Conservation (phyloP, 331 rosid species). For the Phaseolus coccineus region DNA sequence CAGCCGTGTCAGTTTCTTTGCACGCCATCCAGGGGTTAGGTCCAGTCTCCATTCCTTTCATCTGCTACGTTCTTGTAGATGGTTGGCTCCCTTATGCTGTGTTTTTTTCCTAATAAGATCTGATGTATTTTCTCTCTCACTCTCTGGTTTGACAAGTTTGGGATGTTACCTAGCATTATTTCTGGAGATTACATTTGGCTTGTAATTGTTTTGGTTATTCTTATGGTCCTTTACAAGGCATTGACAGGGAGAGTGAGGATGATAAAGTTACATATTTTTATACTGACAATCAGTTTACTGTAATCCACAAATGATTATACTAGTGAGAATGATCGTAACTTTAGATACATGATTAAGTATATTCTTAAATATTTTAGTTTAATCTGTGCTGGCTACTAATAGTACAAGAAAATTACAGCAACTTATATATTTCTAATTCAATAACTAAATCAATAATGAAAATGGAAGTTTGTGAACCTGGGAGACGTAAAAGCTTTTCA, state of each 20-base stretch:
- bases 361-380: not conserved
- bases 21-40: not conserved
- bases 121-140: not conserved
- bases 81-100: not conserved
- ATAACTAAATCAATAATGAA: constrained; percentile 32
- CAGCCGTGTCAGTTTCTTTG: not conserved
- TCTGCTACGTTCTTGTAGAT: not conserved
- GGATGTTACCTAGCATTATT: not conserved
- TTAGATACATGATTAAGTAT: not conserved
- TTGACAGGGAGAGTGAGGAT: not conserved
- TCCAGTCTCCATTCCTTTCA: not conserved
- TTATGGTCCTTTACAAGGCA: not conserved
- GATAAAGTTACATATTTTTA: not conserved
- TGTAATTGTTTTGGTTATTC: not conserved
- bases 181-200: not conserved
- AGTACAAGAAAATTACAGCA: constrained; percentile 12
- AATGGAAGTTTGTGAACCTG: constrained; percentile 62
- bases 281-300: not conserved
- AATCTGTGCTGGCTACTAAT: not conserved
- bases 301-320: not conserved
- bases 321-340: not conserved
- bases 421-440: not conserved
- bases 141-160: not conserved
- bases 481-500: constrained; percentile 57
- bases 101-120: not conserved